phyloP scores from a whole-genome alignment of 306 rosid genomes.

The Inga leiocalycina region DNA sequence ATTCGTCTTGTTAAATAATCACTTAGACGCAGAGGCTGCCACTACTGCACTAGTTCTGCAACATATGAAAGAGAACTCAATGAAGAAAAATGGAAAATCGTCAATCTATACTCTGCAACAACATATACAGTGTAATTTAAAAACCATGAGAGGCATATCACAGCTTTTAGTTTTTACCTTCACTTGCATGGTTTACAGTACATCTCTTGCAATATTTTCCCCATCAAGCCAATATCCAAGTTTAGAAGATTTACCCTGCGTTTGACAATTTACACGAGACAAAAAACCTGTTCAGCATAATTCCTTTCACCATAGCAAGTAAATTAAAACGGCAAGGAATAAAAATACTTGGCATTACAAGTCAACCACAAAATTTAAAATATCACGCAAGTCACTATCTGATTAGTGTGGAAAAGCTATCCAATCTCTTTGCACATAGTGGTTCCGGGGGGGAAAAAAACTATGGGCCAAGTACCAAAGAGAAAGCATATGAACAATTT shows the following conservation, averaged over 20 bases:
- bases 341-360: neutral
- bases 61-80: slow-evolving; percentile 29
- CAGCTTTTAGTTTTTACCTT: slow-evolving; percentile 15
- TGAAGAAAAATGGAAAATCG: slow-evolving; percentile 16
- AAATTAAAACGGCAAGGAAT: neutral
- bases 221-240: slow-evolving; percentile 29
- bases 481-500: neutral
- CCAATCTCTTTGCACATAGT: neutral
- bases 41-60: slow-evolving; percentile 49
- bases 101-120: slow-evolving; percentile 39
- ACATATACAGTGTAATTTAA: slow-evolving; percentile 29
- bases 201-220: slow-evolving; percentile 45
- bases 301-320: neutral
- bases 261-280: slow-evolving; percentile 8
- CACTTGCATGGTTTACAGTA: slow-evolving; percentile 40
- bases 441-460: neutral
- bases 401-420: neutral
- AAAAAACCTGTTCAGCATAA: neutral
- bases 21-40: slow-evolving; percentile 35
- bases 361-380: neutral
- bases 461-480: neutral
- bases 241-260: slow-evolving; percentile 51
- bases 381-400: neutral
- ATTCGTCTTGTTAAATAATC: slow-evolving; percentile 20
- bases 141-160: slow-evolving; percentile 34